Evolutionary conservation across 2,329 filamentous ascomycete genomes (phyloP).

Genomic region (Colletotrichum graminicola): DNA sequence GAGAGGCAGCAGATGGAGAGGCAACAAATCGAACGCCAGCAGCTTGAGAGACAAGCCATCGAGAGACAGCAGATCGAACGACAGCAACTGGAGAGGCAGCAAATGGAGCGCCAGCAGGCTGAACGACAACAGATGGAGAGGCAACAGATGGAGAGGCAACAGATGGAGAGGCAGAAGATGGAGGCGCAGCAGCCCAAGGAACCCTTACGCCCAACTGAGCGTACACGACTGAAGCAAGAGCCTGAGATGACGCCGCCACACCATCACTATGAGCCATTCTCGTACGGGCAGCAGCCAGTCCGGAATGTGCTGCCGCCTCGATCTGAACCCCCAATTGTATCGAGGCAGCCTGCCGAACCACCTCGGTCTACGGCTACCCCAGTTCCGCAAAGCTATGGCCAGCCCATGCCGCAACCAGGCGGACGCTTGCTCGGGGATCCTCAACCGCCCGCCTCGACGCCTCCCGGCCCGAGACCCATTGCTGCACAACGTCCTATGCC

Average conservation of each 20-base stretch:
- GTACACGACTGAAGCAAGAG: constrained; percentile 61
- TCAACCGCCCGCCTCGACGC: constrained; percentile 49
- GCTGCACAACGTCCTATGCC: constrained; percentile 48
- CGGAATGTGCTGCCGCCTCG: constrained; percentile 53
- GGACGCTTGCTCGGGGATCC: constrained; percentile 58
- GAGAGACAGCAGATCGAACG: constrained; percentile 36
- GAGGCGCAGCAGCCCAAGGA: constrained; percentile 51
- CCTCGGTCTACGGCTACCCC: constrained; percentile 51
- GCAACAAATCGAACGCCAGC: constrained; percentile 20
- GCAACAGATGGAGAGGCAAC: constrained; percentile 45
- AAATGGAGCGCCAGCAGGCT: constrained; percentile 43
- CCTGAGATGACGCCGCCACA: constrained; percentile 56
- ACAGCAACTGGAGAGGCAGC: constrained; percentile 46
- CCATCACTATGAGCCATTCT: constrained; percentile 60
- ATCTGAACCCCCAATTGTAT: constrained; percentile 56
- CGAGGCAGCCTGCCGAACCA: constrained; percentile 58
- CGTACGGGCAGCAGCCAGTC: constrained; percentile 54
- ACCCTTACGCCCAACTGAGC: constrained; percentile 45
- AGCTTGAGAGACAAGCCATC: constrained; percentile 12
- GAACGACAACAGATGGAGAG: constrained; percentile 37
- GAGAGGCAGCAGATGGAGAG: constrained; percentile 42
- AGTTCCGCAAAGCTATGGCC: constrained; percentile 52
- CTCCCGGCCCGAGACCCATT: constrained; percentile 44
- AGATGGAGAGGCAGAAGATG: constrained; percentile 48
- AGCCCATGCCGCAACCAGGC: constrained; percentile 56